A percentile compares a stretch with the other conserved stretches of the same genome.
phyloP scores from a whole-genome alignment of 2,329 filamentous ascomycete species.

The Tolypocladium inflatum region DNA sequence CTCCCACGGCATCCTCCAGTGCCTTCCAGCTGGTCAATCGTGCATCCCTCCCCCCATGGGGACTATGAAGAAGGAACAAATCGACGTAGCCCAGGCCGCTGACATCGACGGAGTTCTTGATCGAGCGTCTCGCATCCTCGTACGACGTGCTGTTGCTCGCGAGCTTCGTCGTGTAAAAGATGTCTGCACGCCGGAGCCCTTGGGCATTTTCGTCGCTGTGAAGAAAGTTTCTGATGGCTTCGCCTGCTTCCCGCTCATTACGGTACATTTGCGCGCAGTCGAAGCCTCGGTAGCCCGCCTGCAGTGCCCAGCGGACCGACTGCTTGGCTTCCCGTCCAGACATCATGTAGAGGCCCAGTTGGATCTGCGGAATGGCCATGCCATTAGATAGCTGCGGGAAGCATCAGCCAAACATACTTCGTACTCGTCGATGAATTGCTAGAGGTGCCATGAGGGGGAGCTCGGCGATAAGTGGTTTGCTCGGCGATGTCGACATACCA shows the following conservation, averaged over 20 bases:
- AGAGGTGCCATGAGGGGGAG: not conserved
- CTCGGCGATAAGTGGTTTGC: not conserved
- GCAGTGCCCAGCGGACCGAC: conserved; percentile 48
- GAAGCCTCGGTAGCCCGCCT: conserved; percentile 40
- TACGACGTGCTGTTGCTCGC: conserved; percentile 56
- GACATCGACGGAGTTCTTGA: conserved; percentile 53
- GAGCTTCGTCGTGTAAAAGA: conserved; percentile 77
- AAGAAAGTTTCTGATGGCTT: conserved; percentile 52
- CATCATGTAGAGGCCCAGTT: conserved; percentile 67
- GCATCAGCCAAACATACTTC: too few relatives aligned
- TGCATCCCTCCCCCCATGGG: conserved; percentile 61
- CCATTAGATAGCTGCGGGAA: conserved; percentile 49
- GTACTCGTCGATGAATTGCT: not conserved
- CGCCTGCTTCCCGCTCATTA: conserved; percentile 64
- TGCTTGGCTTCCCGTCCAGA: conserved; percentile 48
- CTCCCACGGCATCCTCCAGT: conserved; percentile 63
- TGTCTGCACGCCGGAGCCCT: conserved; percentile 52
- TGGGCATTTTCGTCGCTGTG: conserved; percentile 34
- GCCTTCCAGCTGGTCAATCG: conserved; percentile 67
- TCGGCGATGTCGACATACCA: not conserved
- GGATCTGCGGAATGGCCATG: conserved; percentile 58
- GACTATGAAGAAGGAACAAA: conserved; percentile 70
- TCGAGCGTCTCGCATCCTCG: conserved; percentile 55
- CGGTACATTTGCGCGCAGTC: conserved; percentile 47
- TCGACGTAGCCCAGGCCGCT: conserved; percentile 68